Evolutionary conservation across 352 stramenopile genomes (phyloP), one percentile per base, ranked within the genome.

Genomic region (Globisporangium polare): DNA sequence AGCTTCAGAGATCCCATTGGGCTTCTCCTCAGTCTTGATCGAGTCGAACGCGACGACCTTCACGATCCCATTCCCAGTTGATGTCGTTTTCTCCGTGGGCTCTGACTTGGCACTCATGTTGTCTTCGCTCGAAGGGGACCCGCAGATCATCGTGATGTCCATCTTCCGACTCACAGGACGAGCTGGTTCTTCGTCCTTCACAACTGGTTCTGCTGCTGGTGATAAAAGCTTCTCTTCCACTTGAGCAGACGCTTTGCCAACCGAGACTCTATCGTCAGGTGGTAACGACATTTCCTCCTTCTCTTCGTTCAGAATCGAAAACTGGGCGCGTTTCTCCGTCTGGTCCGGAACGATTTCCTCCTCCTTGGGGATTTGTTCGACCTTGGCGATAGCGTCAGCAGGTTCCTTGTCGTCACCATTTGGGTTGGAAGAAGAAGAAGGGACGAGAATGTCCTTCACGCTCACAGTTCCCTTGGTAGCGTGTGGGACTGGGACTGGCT

Each of bases 141-240:
- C 60, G 60, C 66, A 79, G 8, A 82, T 64, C 43, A 77, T 59
- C 42, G 41, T 75, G 24, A 83, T 89, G 52, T 88, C 72, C 72
- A 86, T 83, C 56, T 78, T 85, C 45, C 54, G 35, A 10, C 29
- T 67, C 43, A 53, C 42, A 24, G 51, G 50, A 26, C 15, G 24
- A 12, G 13, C 53, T 39, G 33, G 33, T 39, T 39, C 33, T 59
- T 70, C 63, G 17, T 67, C 53, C 22, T 62, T 62, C 4, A 62
- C 54, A 42, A 5, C 13, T 17, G 43, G 2, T 8, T 20, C 5
- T 27, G 26, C 13, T 17, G 31, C 4, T 8, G 31, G 2, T 27
- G 26, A 3, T 39, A 20, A 12, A 26, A 55, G 27, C 20, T 18
- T 3, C 5, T 20, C 17, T 2, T 50, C 50, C 29, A 26, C 39